Evolutionary conservation across 2,329 filamentous ascomycete species (phyloP), one percentile per base, ranked within the genome.

Genomic region (Calonectria naviculata): DNA sequence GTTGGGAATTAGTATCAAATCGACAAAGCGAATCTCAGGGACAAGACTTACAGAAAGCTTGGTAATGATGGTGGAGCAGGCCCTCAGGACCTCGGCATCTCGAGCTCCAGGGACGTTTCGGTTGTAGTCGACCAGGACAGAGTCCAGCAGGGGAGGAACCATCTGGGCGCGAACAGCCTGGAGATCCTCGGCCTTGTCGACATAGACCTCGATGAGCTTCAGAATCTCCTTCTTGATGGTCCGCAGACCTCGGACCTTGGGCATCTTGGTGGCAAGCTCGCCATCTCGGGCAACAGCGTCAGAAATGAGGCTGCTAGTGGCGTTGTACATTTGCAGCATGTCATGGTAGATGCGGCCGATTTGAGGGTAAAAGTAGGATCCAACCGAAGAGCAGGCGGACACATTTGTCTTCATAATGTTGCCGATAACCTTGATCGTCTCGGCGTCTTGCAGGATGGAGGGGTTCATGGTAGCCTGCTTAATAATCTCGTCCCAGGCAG

Each of bases 381-480:
- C 97, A 70, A 99, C 97, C 0, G 97, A 98, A 41, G 94, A 94
- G 83, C 97, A 99, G 41, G 97, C 97, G n/a, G 97, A 96, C 5
- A 99, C 97, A 79, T 99, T 99, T 1, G 97, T 99, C 90, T 99
- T 99, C 97, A 99, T 99, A 81, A 99, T 98, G 85, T 99, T 99
- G 76, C 97, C 97, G 73, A 99, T 95, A 76, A 99, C 93, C 87
- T 99, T 99, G 86, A 99, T 98, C 1, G 95, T 97, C 77, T 99
- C 95, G 13, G 92, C 88, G 80, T 98, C 95, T 82, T 98, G 95
- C 15, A 99, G 88, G 76, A 97, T 95, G 26, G 92, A 89, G 0
- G 97, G 95, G 81, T 98, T 93, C 72, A 93, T 89, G 66, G 94
- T 97, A 28, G 97, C 97, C 80, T 93, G 91, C 77, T 91, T 91